Conservation (phyloP, 306 rosid genomes). For the Casuarina cunninghamiana region DNA sequence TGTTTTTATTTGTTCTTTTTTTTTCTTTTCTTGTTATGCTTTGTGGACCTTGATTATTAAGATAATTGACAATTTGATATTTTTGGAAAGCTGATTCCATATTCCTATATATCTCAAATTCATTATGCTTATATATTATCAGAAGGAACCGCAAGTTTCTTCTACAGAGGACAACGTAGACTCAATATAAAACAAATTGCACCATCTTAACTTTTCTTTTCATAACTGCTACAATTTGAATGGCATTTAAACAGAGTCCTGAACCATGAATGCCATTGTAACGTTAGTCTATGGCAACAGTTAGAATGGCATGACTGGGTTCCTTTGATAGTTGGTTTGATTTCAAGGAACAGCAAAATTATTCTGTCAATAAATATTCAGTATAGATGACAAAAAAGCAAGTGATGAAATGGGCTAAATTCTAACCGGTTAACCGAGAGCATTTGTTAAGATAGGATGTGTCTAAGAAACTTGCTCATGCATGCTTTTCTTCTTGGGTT, state of each 20-base stretch:
- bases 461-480: background rate
- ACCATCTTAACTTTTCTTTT: background rate
- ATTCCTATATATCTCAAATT: background rate
- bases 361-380: background rate
- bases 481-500: background rate
- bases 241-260: background rate
- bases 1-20: background rate
- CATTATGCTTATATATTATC: background rate
- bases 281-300: background rate
- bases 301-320: background rate
- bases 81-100: background rate
- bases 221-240: background rate
- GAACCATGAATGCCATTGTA: conserved; percentile 4
- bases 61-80: background rate
- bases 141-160: background rate
- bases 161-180: background rate
- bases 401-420: background rate
- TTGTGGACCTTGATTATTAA: background rate
- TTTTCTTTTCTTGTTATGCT: conserved; percentile 3
- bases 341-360: background rate
- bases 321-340: background rate
- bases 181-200: background rate
- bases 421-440: background rate
- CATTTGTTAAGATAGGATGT: background rate
- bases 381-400: background rate